Evolutionary conservation across 805 yeast species (phyloP).

Genomic region (Candida stauntonica): DNA sequence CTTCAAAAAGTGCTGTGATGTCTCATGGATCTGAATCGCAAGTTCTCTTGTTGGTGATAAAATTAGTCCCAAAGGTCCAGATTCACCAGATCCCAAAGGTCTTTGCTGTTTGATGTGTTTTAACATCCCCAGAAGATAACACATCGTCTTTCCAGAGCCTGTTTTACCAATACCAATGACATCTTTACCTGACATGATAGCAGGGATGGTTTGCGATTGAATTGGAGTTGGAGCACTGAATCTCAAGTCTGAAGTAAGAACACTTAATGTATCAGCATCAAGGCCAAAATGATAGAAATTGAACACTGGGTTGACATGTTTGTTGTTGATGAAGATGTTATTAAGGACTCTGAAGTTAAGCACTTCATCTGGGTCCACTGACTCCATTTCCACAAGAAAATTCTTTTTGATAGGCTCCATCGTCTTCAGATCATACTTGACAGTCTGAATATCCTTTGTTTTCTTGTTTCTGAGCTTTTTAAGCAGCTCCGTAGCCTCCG

Average conservation of each 20-base stretch:
- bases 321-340: conserved; percentile 25
- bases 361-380: conserved; percentile 51
- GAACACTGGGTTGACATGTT: conserved; percentile 49
- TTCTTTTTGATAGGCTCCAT: conserved; percentile 54
- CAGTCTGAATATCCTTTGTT: conserved; percentile 44
- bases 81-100: conserved; percentile 40
- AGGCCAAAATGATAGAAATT: conserved; percentile 84
- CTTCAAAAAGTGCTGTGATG: conserved; percentile 54
- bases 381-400: conserved; percentile 51
- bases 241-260: conserved; percentile 44
- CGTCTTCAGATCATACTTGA: conserved; percentile 29
- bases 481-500: conserved; percentile 30
- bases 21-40: conserved; percentile 76
- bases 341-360: conserved; percentile 66
- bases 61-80: conserved; percentile 76
- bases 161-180: conserved; percentile 94
- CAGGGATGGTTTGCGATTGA: conserved; percentile 88
- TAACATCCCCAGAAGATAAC: conserved; percentile 79
- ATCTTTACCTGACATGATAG: conserved; percentile 85
- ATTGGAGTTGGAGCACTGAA: conserved; percentile 76
- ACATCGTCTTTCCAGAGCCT: conserved; percentile 93
- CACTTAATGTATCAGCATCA: conserved; percentile 50
- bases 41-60: conserved; percentile 92
- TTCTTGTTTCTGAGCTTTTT: conserved; percentile 43
- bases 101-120: conserved; percentile 79